These are phyloP conservation scores for Mucor sp. DNA, from an alignment of 371 early-diverging fungal genomes.

Conservation along the genomic window DNA sequence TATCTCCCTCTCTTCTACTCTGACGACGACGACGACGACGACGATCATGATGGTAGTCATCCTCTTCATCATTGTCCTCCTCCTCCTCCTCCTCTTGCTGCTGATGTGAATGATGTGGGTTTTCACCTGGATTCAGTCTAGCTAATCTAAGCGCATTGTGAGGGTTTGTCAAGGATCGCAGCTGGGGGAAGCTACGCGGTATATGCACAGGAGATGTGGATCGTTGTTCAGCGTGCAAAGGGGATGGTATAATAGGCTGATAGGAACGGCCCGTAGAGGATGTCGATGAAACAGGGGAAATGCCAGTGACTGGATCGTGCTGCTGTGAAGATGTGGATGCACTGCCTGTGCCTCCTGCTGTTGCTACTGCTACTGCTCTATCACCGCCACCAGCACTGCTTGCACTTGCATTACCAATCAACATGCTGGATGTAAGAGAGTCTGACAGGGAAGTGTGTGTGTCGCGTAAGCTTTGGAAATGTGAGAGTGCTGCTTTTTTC, in stretches of 20 bases:
- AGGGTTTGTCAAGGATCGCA: conserved; percentile 4
- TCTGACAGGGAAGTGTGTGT: conserved; percentile 33
- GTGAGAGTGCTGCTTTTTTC: conserved; percentile 27
- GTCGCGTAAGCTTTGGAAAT: conserved; percentile 37
- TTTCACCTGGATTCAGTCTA: not conserved
- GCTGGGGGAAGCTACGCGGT: conserved; percentile 25
- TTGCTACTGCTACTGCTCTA: not conserved
- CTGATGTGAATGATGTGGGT: not conserved
- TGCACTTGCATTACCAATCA: not conserved
- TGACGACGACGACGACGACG: not conserved
- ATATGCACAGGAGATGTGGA: conserved; percentile 27
- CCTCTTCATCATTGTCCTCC: not conserved
- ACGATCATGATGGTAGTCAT: not conserved
- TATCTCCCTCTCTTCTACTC: not conserved
- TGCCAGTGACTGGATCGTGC: not conserved
- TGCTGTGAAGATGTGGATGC: not conserved
- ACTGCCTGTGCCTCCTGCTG: not conserved
- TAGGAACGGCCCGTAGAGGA: conserved; percentile 30
- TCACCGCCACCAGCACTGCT: not conserved
- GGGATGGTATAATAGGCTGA: conserved; percentile 28
- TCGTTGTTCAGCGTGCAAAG: conserved; percentile 20
- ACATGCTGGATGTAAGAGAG: conserved; percentile 22
- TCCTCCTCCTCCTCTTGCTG: not conserved
- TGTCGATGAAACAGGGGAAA: conserved; percentile 23
- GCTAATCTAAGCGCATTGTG: conserved; percentile 6